phyloP scores from a whole-genome alignment of 495 filamentous ascomycete species.

The Aspergillus kassunensis region DNA sequence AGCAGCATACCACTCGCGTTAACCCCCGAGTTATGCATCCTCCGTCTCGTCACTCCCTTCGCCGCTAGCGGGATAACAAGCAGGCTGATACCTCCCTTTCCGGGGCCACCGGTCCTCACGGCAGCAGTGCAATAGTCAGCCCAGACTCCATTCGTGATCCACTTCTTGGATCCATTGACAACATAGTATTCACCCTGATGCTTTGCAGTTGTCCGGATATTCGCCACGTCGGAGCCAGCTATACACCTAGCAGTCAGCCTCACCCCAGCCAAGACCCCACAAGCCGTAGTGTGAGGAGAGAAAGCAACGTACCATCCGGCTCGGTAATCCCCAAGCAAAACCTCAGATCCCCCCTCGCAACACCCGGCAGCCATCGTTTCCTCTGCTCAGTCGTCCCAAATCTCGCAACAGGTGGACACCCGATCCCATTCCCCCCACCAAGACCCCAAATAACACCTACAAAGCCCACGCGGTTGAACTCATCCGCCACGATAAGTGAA shows the following conservation, averaged over 20 bases:
- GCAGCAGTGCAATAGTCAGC: constrained; percentile 53
- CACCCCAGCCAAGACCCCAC: too few species aligned
- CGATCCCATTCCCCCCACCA: constrained; percentile 50
- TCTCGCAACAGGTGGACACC: constrained; percentile 50
- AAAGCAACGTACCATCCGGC: constrained; percentile 39
- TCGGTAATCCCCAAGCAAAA: constrained; percentile 57
- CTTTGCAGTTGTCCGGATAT: constrained; percentile 48
- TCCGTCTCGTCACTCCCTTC: constrained; percentile 56
- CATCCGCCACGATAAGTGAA: constrained; percentile 43
- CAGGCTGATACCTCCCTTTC: constrained; percentile 44
- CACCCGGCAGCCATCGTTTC: constrained; percentile 43
- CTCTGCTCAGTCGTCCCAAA: constrained; percentile 50
- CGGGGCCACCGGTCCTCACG: constrained; percentile 50
- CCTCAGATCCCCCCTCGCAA: constrained; percentile 43
- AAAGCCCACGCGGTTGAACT: constrained; percentile 41
- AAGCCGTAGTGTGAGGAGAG: background rate
- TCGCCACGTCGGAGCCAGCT: constrained; percentile 52
- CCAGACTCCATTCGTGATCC: constrained; percentile 55
- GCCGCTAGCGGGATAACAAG: constrained; percentile 49
- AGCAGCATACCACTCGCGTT: constrained; percentile 36
- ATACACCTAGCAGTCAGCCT: background rate
- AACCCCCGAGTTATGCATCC: constrained; percentile 71
- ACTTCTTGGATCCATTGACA: constrained; percentile 55
- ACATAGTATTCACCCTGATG: constrained; percentile 45
- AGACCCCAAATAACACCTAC: constrained; percentile 47